Evolutionary conservation across 2,329 filamentous ascomycete species (phyloP).

Genomic region (Calonectria fujianensis): DNA sequence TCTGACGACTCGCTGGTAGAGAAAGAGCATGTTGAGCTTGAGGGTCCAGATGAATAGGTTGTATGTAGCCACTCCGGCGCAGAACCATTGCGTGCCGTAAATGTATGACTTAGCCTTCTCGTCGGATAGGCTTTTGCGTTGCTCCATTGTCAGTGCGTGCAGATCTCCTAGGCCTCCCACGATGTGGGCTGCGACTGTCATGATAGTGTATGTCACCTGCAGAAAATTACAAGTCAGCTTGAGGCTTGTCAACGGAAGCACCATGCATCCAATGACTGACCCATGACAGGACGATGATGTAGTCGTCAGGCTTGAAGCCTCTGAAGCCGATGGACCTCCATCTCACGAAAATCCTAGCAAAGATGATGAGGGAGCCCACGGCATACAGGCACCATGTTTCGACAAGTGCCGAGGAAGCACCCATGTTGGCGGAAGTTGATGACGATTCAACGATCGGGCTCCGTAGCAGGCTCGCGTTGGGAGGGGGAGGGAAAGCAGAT

Average conservation of each 20-base stretch:
- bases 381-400: slow-evolving; percentile 42
- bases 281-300: slow-evolving; percentile 43
- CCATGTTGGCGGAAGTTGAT: slow-evolving; percentile 25
- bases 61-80: slow-evolving; percentile 44
- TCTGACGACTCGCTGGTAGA: slow-evolving; percentile 60
- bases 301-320: slow-evolving; percentile 42
- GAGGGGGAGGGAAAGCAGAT: neutral
- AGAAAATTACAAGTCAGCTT: neutral
- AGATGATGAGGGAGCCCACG: slow-evolving; percentile 41
- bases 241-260: neutral
- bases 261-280: slow-evolving; percentile 9
- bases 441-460: slow-evolving; percentile 3
- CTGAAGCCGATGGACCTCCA: slow-evolving; percentile 38
- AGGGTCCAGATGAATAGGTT: slow-evolving; percentile 58
- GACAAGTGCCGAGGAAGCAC: slow-evolving; percentile 33
- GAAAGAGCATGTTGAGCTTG: slow-evolving; percentile 63
- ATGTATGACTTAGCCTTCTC: slow-evolving; percentile 37
- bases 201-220: slow-evolving; percentile 41
- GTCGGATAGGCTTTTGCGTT: slow-evolving; percentile 31
- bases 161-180: slow-evolving; percentile 41
- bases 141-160: slow-evolving; percentile 36
- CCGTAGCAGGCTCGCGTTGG: neutral
- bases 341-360: slow-evolving; percentile 36
- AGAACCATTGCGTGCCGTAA: slow-evolving; percentile 47
- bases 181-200: slow-evolving; percentile 46